These are phyloP conservation scores for Gloeostereum incarnatum DNA, from an alignment of 768 basidiomycete species.

Conservation along the genomic window DNA sequence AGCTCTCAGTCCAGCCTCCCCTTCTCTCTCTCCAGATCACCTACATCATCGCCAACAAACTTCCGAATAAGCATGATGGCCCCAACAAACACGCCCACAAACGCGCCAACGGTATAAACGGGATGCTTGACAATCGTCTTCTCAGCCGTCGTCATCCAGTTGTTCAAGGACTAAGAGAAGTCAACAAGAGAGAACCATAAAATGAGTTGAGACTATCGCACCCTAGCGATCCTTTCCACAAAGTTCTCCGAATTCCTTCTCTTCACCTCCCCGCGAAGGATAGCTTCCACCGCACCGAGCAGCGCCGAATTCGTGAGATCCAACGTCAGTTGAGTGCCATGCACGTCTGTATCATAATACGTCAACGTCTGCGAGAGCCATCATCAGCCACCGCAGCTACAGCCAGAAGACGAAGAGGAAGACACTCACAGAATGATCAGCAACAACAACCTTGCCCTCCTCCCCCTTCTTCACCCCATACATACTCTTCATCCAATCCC, in stretches of 20 bases:
- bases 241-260: conserved; percentile 63
- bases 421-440: conserved; percentile 64
- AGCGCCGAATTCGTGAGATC: too few species aligned
- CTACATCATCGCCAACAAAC: conserved; percentile 15
- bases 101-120: conserved; percentile 19
- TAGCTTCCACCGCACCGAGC: conserved; percentile 63
- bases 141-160: conserved; percentile 26
- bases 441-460: conserved; percentile 45
- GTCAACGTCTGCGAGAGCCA: conserved; percentile 42
- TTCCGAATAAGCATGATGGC: conserved; percentile 19
- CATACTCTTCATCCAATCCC: conserved; percentile 85
- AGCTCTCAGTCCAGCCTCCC: conserved; percentile 15
- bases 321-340: too few species aligned
- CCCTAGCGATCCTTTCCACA: conserved; percentile 58
- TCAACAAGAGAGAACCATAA: not conserved
- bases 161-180: conserved; percentile 28
- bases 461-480: conserved; percentile 41
- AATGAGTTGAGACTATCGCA: conserved; percentile 17
- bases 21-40: conserved; percentile 10
- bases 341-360: conserved; percentile 66
- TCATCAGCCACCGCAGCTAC: not conserved
- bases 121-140: conserved; percentile 25
- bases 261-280: conserved; percentile 35
- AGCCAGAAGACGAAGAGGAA: not conserved
- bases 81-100: conserved; percentile 17